Evolutionary conservation across 1,284 basidiomycete genomes (phyloP), one percentile per base, ranked within the genome.

Genomic region (Cryptococcus sp.): DNA sequence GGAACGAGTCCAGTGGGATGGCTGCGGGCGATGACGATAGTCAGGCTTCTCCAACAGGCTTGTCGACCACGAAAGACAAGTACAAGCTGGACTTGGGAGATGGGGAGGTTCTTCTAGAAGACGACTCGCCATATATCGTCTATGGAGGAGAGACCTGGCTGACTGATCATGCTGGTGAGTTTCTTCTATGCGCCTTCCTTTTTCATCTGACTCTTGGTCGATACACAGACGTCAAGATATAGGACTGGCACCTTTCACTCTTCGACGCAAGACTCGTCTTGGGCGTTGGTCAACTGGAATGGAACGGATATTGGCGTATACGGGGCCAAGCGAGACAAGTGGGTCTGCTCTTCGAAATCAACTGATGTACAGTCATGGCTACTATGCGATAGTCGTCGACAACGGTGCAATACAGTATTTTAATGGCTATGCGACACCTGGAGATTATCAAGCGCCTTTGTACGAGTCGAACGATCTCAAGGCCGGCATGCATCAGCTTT

Each of bases 281-380:
- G 35, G 33, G 47, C 47, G 4, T 41, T 42, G 21, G 21, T 57
- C 35, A 51, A 46, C 22, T 57, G 55, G 55, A 52, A 33, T 10
- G 55, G 55, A 1, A 49, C 40, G 10, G 51, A 57, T 31, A 44
- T 51, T 18, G 47, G 34, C 4, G 26, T 57, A 18, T 51, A 40
- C 18, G 55, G 55, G 10, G 51, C 48, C 2, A 57, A 52, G 39
- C 42, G 55, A 22, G 28, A 33, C 11, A 57, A 57, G 55, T 57
- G 44, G 39, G 51, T 48, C 7, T 14, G 35, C 2, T 28, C 18
- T n/a, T n/a, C 18, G 23, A 19, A 14, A 11, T 19, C 9, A 25
- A n/a, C 14, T 11, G 10, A 11, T 24, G 11, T 9, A 22, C 41
- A 56, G 54, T 33, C 54, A 56, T 26, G 54, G 38, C 7, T 28